Conservation (phyloP, 2,329 filamentous ascomycete species). For the Elsinoe necatrix region DNA sequence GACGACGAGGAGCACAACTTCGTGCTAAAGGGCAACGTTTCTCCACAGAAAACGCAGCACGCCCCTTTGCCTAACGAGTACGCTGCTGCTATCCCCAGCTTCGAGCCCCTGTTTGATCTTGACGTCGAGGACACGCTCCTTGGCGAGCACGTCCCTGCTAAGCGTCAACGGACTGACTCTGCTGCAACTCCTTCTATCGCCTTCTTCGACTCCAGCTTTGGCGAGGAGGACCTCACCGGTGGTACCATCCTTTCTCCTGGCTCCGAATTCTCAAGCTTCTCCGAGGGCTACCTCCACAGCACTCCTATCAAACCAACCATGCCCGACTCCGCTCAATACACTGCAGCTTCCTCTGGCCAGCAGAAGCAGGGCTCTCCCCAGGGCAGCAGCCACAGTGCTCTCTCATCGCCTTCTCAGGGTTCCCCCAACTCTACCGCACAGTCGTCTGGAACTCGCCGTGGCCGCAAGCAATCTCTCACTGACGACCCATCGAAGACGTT, state of each 20-base stretch:
- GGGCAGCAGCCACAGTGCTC: slow-evolving; percentile 33
- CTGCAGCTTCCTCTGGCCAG: slow-evolving; percentile 39
- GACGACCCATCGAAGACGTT: slow-evolving; percentile 98
- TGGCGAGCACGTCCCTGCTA: slow-evolving; percentile 40
- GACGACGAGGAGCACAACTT: slow-evolving; percentile 38
- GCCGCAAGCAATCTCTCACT: slow-evolving; percentile 95
- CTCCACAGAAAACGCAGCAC: slow-evolving; percentile 26
- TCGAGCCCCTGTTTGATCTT: slow-evolving; percentile 80
- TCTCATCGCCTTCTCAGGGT: slow-evolving; percentile 18
- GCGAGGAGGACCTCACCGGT: slow-evolving; percentile 53
- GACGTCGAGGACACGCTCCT: slow-evolving; percentile 87
- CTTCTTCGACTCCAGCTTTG: slow-evolving; percentile 69
- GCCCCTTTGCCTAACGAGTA: slow-evolving; percentile 37
- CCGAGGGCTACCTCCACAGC: slow-evolving; percentile 14
- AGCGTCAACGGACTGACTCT: slow-evolving; percentile 62
- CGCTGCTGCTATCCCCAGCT: slow-evolving; percentile 57
- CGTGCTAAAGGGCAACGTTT: slow-evolving; percentile 40
- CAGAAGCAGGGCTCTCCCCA: slow-evolving; percentile 32
- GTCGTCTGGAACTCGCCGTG: slow-evolving; percentile 71
- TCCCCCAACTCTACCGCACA: slow-evolving; percentile 20
- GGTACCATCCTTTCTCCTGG: slow-evolving; percentile 17
- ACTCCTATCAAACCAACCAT: slow-evolving; percentile 22
- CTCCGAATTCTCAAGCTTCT: slow-evolving; percentile 19
- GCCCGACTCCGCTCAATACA: slow-evolving; percentile 36
- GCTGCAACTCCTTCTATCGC: slow-evolving; percentile 58